These are phyloP conservation scores for Gracilaria vermiculophylla DNA, from an alignment of 23 red algal genomes.

Conservation along the genomic window DNA sequence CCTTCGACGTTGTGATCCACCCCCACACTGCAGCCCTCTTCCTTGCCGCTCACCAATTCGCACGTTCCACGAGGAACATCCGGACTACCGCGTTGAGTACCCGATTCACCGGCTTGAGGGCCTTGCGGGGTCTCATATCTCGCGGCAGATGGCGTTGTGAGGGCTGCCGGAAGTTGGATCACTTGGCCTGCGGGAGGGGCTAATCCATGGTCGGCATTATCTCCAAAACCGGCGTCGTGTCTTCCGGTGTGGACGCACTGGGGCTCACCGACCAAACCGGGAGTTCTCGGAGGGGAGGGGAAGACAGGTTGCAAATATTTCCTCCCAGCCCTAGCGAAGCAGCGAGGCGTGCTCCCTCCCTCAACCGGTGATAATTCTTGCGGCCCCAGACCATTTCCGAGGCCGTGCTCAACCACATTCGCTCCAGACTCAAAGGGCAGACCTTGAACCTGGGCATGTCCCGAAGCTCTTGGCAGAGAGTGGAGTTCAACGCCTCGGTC, in stretches of 20 bases:
- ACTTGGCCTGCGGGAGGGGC: not conserved
- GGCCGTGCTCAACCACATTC: not conserved
- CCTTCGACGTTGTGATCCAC: not conserved
- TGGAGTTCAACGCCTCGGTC: not conserved
- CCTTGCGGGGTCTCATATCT: not conserved
- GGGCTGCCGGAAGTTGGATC: not conserved
- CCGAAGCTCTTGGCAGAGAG: not conserved
- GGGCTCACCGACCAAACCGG: not conserved
- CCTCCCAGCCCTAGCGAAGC: not conserved
- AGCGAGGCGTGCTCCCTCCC: not conserved
- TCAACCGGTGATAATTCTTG: not conserved
- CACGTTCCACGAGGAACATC: not conserved
- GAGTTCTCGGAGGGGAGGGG: not conserved
- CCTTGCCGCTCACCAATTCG: not conserved
- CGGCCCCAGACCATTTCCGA: not conserved
- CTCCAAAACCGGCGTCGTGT: not conserved
- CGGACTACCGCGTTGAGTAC: not conserved
- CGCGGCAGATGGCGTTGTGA: not conserved
- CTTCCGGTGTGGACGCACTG: not conserved
- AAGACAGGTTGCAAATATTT: not conserved
- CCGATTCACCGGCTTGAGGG: not conserved
- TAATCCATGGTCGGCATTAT: not conserved
- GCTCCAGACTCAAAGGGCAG: not conserved
- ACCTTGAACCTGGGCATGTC: not conserved
- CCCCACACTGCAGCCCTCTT: not conserved